Evolutionary conservation across 768 basidiomycete species (phyloP).

Genomic region (Pleurotus ostreatus): DNA sequence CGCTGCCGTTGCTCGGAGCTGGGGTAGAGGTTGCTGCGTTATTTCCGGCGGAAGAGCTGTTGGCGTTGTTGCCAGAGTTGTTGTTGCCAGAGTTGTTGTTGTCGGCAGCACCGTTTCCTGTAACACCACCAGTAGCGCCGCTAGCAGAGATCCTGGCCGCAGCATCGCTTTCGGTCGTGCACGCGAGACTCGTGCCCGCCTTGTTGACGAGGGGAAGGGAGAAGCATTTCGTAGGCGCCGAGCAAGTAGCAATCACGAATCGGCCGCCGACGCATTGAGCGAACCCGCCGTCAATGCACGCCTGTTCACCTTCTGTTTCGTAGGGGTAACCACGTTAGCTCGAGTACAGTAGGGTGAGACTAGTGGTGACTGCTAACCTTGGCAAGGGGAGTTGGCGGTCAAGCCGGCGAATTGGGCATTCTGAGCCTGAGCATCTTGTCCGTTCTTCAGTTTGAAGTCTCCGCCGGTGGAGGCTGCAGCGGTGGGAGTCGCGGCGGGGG

Average conservation of each 20-base stretch:
- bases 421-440: constrained; percentile 44
- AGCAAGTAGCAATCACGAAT: constrained; percentile 37
- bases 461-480: constrained; percentile 13
- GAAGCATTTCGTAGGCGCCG: constrained; percentile 33
- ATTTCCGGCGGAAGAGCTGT: background rate
- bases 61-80: background rate
- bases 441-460: constrained; percentile 39
- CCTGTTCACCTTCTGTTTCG: constrained; percentile 33
- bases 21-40: background rate
- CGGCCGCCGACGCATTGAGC: constrained; percentile 52
- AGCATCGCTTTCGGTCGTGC: constrained; percentile 23
- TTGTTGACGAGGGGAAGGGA: constrained; percentile 55
- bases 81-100: background rate
- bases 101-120: constrained; percentile 19
- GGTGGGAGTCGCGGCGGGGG: constrained; percentile 7
- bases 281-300: constrained; percentile 41
- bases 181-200: constrained; percentile 48
- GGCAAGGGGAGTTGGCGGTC: constrained; percentile 42
- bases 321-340: constrained; percentile 25
- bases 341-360: background rate
- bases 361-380: constrained; percentile 16
- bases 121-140: constrained; percentile 34
- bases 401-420: constrained; percentile 51
- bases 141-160: constrained; percentile 14
- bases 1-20: background rate